A percentile compares a stretch with the other conserved stretches of the same genome.
These are phyloP conservation scores for Cystobasidium tubakii DNA, from an alignment of 768 basidiomycete genomes.

Conservation along the genomic window DNA sequence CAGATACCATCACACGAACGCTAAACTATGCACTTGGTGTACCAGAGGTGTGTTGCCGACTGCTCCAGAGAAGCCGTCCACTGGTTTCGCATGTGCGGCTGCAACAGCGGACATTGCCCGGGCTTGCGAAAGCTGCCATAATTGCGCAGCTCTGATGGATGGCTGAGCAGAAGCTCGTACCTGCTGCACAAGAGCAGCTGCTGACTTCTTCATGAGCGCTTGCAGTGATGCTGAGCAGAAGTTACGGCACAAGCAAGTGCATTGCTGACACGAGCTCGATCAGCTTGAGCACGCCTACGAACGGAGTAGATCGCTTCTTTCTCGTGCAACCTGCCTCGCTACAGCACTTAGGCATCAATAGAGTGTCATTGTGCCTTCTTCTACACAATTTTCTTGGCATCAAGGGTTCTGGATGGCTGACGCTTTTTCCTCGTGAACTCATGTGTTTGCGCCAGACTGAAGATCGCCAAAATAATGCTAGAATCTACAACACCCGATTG, in stretches of 20 bases:
- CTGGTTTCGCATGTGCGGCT: conserved; percentile 36
- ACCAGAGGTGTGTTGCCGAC: conserved; percentile 92
- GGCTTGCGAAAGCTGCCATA: neutral
- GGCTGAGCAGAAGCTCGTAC: neutral
- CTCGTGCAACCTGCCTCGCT: too few relatives aligned
- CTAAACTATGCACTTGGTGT: conserved; percentile 44
- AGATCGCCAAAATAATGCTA: too few relatives aligned
- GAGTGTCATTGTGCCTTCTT: too few relatives aligned
- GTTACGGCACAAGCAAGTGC: neutral
- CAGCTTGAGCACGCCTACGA: too few relatives aligned
- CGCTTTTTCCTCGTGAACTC: too few relatives aligned
- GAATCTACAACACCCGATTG: too few relatives aligned
- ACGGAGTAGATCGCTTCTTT: too few relatives aligned
- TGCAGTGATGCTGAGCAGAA: neutral
- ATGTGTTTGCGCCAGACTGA: too few relatives aligned
- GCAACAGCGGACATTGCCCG: conserved; percentile 27
- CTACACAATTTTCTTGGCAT: too few relatives aligned
- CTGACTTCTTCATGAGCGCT: neutral
- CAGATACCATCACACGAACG: neutral
- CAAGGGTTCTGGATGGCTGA: too few relatives aligned
- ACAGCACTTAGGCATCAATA: too few relatives aligned
- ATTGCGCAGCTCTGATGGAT: neutral
- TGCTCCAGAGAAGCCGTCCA: conserved; percentile 72
- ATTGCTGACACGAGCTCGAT: too few relatives aligned
- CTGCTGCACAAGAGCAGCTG: neutral